A percentile compares a stretch with the other conserved stretches of the same genome.
Conservation (phyloP, 2,329 filamentous ascomycete species). For the Lasiodiplodia theobromae region DNA sequence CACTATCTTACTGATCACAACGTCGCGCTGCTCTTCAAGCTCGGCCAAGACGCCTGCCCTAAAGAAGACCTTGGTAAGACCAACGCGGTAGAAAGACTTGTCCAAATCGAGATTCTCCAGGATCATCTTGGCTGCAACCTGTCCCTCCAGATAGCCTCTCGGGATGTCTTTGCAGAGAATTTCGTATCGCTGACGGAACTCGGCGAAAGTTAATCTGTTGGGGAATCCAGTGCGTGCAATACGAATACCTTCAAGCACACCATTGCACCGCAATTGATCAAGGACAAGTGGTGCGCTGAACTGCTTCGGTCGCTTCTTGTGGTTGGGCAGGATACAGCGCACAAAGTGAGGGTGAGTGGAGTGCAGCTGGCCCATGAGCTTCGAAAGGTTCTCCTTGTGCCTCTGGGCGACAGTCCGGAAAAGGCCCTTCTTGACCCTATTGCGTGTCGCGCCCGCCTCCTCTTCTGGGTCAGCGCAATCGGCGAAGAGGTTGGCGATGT, state of each 20-base stretch:
- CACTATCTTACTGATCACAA: conserved; percentile 93
- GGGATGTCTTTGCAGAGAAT: conserved; percentile 88
- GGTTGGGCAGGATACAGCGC: conserved; percentile 95
- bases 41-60: conserved; percentile 94
- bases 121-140: conserved; percentile 83
- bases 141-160: conserved; percentile 88
- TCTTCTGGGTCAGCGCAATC: conserved; percentile 89
- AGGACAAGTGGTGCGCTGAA: conserved; percentile 91
- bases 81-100: conserved; percentile 85
- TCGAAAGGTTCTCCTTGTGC: conserved; percentile 98
- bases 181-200: conserved; percentile 95
- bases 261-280: conserved; percentile 97
- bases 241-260: conserved; percentile 97
- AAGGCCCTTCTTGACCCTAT: conserved; percentile 92
- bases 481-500: conserved; percentile 82
- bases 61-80: conserved; percentile 98
- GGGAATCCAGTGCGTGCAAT: conserved; percentile 97
- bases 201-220: conserved; percentile 87
- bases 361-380: conserved; percentile 90
- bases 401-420: conserved; percentile 96
- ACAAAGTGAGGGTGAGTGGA: conserved; percentile 98
- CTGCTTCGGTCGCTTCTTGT: conserved; percentile 95
- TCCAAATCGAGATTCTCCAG: conserved; percentile 89
- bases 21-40: conserved; percentile 92
- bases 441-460: conserved; percentile 70